These are phyloP conservation scores for Bromus sterilis DNA, from an alignment of 176 grass and related monocot genomes.

Conservation along the genomic window DNA sequence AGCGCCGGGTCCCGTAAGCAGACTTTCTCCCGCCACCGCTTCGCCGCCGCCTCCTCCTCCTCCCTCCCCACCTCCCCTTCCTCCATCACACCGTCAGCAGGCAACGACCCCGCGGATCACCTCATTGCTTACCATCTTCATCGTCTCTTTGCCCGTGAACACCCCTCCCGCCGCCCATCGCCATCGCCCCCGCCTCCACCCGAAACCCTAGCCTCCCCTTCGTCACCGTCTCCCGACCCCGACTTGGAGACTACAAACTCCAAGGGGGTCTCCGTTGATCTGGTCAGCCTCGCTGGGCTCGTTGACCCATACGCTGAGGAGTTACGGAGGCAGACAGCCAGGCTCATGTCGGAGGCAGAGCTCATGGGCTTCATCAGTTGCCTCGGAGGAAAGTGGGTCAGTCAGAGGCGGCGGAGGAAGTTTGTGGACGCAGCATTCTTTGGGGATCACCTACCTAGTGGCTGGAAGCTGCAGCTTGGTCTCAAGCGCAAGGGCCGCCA, in stretches of 20 bases:
- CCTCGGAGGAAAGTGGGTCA: conserved; percentile 57
- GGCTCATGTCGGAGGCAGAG: conserved; percentile 41
- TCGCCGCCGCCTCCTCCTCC: conserved; percentile 27
- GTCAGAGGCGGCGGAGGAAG: conserved; percentile 50
- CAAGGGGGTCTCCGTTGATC: conserved; percentile 60
- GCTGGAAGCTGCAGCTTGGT: conserved; percentile 83
- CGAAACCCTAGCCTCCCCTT: conserved; percentile 51
- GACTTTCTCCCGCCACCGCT: conserved; percentile 74
- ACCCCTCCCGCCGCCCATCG: conserved; percentile 5
- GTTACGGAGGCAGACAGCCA: conserved; percentile 46
- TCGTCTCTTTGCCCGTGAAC: conserved; percentile 38
- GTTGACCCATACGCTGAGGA: conserved; percentile 54
- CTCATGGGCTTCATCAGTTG: conserved; percentile 64
- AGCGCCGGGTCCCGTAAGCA: conserved; percentile 92
- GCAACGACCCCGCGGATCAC: neutral
- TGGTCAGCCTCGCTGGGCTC: conserved; percentile 39
- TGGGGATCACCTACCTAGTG: conserved; percentile 73
- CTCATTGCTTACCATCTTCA: conserved; percentile 52
- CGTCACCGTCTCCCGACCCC: conserved; percentile 14
- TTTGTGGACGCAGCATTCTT: conserved; percentile 70
- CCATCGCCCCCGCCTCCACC: neutral
- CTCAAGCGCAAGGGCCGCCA: conserved; percentile 60
- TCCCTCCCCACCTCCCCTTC: conserved; percentile 9
- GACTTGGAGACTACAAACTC: conserved; percentile 57
- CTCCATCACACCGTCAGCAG: neutral